Evolutionary conservation across 371 early-diverging fungal species (phyloP), one percentile per base, ranked within the genome.

Genomic region (Gilbertella persicaria): DNA sequence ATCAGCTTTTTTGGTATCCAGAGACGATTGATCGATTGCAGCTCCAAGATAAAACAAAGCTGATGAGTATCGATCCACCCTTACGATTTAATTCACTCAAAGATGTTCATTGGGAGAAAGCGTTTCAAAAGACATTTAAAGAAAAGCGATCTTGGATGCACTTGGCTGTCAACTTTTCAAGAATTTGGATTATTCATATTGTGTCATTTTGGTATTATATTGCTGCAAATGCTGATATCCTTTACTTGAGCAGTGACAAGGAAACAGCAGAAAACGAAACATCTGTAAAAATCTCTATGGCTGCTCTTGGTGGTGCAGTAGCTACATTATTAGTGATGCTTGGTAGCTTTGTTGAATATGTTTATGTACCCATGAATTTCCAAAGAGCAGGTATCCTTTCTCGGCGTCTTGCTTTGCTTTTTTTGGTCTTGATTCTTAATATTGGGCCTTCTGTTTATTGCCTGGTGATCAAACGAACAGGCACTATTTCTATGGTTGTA

Each of bases 91-190:
- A 44, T 1, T 78, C 71, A 4, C 69, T 93, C 8, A 70, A 77
- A 50, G 70, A 86, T 13, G 85, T 94, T 46, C 68, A 82, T 52
- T 94, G 92, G 92, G 67, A 68, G n/a, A 73, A 79, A 45, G 75
- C 85, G 7, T 89, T 93, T 61, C 60, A 67, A 53, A 95, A 94
- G 70, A 94, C 94, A 2, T 95, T 91, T 71, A 85, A 87, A 53
- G 96, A 95, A 69, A 83, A 85, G 35, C 86, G 95, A 30, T 85
- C 91, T 1, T 86, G 89, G 85, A 73, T 88, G 71, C 95, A 95
- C 71, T 71, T 91, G 10, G 79, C 91, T 35, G 84, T 89, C 64
- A 95, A 94, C 69, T 95, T 94, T 50, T 80, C 88, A 12, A 87
- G 93, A 19, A 78, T 93, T 17, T 94, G 93, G 95, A 88, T 90